A percentile compares a stretch with the other conserved stretches of the same genome.
Conservation (phyloP, 164 flowering plant species). For the Stephania cephalantha region DNA sequence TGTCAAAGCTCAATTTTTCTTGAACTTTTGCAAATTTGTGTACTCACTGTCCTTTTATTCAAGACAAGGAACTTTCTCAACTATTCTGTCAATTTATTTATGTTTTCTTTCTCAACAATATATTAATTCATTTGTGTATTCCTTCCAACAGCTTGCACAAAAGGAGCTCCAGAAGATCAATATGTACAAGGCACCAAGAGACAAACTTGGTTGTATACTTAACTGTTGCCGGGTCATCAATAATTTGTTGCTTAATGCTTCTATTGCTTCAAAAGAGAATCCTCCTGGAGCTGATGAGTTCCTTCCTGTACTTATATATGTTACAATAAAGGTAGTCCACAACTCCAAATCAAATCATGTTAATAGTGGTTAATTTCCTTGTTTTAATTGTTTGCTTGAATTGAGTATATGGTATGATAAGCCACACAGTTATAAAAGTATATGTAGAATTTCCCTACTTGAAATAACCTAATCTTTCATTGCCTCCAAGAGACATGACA, state of each 20-base stretch:
- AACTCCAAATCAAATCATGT: not conserved
- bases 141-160: constrained; percentile 71
- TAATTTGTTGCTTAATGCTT: constrained; percentile 73
- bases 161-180: constrained; percentile 93
- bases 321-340: constrained; percentile 66
- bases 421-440: no score
- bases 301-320: constrained; percentile 90
- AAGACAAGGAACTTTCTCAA: no score
- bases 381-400: not conserved
- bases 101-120: no score
- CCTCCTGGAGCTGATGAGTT: constrained; percentile 99
- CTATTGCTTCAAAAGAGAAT: constrained; percentile 68
- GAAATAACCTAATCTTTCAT: not conserved
- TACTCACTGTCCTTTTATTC: no score
- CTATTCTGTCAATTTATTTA: no score
- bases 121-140: constrained; percentile 2
- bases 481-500: not conserved
- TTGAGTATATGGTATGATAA: not conserved
- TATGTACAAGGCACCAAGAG: constrained; percentile 97
- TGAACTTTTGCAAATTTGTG: no score
- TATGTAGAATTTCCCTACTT: no score
- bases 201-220: constrained; percentile 86
- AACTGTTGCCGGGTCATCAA: constrained; percentile 84
- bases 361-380: not conserved
- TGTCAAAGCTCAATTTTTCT: no score